phyloP scores from a whole-genome alignment of 176 grass and related monocot genomes.

The Oropetium thomaeum region DNA sequence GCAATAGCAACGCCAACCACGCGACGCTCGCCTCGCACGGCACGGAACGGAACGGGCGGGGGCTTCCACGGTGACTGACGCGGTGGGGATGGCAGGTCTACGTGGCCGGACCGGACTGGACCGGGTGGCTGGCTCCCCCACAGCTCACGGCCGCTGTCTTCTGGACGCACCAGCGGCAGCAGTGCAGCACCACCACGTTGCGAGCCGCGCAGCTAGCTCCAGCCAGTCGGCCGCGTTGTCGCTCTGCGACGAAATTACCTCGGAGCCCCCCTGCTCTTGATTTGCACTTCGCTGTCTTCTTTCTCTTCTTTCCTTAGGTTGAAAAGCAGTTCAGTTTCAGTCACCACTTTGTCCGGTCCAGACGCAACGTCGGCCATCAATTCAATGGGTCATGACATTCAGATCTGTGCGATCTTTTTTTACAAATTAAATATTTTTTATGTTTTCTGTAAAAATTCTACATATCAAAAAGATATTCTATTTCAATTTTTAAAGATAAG shows the following conservation, averaged over 20 bases:
- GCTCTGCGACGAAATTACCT: neutral
- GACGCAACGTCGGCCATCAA: too few species aligned
- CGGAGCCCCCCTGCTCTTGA: neutral
- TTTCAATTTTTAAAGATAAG: too few species aligned
- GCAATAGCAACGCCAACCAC: too few species aligned
- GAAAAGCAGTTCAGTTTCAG: too few species aligned
- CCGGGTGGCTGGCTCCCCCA: neutral
- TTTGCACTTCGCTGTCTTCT: neutral
- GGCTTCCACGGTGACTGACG: constrained; percentile 1
- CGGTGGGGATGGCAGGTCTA: neutral
- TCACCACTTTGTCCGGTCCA: too few species aligned
- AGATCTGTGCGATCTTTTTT: too few species aligned
- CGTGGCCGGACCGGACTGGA: neutral
- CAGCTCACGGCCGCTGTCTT: neutral
- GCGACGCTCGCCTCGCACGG: too few species aligned
- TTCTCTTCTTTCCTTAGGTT: neutral
- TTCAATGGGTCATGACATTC: too few species aligned
- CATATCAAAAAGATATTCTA: too few species aligned
- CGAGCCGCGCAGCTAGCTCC: neutral
- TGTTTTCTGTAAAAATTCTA: too few species aligned
- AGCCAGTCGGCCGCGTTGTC: neutral
- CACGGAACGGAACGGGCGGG: too few species aligned
- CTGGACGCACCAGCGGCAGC: neutral
- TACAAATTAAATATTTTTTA: too few species aligned
- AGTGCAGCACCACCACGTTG: neutral